Conservation (phyloP, 208 protist genomes). For the Acanthamoeba comandoni region DNA sequence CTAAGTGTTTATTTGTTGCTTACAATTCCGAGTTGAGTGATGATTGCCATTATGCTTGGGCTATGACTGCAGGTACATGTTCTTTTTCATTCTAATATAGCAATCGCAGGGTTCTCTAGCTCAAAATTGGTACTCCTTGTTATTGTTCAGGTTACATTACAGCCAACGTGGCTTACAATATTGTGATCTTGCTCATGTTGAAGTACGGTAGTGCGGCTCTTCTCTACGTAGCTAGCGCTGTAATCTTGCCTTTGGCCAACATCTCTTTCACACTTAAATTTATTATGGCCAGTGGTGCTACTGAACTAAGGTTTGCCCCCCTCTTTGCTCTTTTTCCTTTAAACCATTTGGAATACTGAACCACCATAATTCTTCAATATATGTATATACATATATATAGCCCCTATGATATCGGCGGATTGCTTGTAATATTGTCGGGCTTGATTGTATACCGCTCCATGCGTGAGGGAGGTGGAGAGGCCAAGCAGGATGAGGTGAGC, state of each 20-base stretch:
- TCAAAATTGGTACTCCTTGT: no score
- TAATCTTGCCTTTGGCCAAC: constrained; percentile 75
- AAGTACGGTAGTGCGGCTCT: constrained; percentile 74
- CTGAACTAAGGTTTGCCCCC: constrained; percentile 33
- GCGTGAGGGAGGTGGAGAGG: constrained; percentile 38
- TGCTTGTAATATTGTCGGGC: constrained; percentile 69
- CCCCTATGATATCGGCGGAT: constrained; percentile 69
- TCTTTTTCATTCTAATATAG: no score
- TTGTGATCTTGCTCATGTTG: constrained; percentile 73
- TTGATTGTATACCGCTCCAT: constrained; percentile 69
- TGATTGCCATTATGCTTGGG: constrained; percentile 61
- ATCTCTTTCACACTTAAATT: constrained; percentile 74
- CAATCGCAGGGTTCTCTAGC: no score
- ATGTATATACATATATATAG: no score
- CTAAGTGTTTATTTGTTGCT: constrained; percentile 65
- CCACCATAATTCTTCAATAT: no score
- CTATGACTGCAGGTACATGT: constrained; percentile 35
- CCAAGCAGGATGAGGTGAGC: no score
- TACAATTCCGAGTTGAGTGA: constrained; percentile 3
- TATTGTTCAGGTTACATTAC: constrained; percentile 61
- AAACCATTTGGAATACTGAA: no score
- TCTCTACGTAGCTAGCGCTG: constrained; percentile 53
- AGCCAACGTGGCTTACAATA: constrained; percentile 76
- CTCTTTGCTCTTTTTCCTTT: no score
- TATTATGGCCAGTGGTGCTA: constrained; percentile 70